Percentiles rank a stretch among this genome's conserved stretches.
These are phyloP conservation scores for Porodaedalea pini DNA, from an alignment of 1,284 basidiomycete species.

Conservation along the genomic window DNA sequence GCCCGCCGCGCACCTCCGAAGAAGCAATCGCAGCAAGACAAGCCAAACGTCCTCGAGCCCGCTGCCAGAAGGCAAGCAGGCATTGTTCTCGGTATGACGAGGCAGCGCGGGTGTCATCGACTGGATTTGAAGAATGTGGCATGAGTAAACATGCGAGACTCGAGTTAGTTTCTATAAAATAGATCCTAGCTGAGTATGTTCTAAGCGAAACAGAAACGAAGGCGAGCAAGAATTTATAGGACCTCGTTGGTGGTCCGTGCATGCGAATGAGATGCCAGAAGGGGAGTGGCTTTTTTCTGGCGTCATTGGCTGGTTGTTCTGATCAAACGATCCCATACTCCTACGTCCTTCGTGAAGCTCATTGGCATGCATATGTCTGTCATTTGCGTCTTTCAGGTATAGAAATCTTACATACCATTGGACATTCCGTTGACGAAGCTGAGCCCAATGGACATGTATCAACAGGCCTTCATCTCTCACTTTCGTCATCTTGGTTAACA, in stretches of 20 bases:
- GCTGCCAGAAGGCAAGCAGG: constrained; percentile 17
- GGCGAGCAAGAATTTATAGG: constrained; percentile 37
- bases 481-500: no score
- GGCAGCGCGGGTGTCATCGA: constrained; percentile 70
- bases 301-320: no score
- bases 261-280: not conserved
- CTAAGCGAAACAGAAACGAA: constrained; percentile 41
- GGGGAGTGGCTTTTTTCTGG: no score
- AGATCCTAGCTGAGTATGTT: constrained; percentile 89
- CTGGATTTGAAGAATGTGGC: constrained; percentile 77
- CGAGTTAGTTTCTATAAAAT: constrained; percentile 86
- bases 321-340: no score
- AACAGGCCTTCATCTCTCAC: no score
- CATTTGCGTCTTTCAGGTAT: no score
- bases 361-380: no score
- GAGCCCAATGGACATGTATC: no score
- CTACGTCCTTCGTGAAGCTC: no score
- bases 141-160: constrained; percentile 86
- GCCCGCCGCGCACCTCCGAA: constrained; percentile 34
- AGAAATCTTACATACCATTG: no score
- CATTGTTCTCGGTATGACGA: constrained; percentile 72
- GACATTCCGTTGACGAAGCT: no score
- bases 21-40: constrained; percentile 33
- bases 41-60: constrained; percentile 75
- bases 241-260: constrained; percentile 36